A percentile compares a stretch with the other conserved stretches of the same genome.
Conservation (phyloP, 306 rosid genomes). For the Vachellia pachyceras region DNA sequence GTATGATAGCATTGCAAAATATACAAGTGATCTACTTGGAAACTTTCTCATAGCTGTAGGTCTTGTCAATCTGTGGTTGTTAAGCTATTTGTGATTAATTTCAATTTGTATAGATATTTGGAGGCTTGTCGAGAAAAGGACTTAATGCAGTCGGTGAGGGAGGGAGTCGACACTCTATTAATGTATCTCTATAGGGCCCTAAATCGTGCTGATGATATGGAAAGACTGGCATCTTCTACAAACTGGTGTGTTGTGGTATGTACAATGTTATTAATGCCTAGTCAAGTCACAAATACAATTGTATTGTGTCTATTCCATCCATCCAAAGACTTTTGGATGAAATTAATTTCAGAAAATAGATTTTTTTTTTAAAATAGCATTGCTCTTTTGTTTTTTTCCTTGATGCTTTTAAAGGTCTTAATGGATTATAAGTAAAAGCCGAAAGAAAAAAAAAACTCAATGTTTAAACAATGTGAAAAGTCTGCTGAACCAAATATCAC, state of each 20-base stretch:
- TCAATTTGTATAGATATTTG: slow-evolving; percentile 69
- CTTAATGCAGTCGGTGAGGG: slow-evolving; percentile 62
- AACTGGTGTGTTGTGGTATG: slow-evolving; percentile 94
- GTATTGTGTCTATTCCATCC: slow-evolving; percentile 12
- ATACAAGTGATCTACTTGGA: slow-evolving; percentile 13
- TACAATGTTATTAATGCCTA: slow-evolving; percentile 34
- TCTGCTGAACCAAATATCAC: neutral
- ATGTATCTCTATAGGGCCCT: slow-evolving; percentile 93
- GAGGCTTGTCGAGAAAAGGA: slow-evolving; percentile 77
- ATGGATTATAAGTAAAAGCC: neutral
- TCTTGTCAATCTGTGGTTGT: slow-evolving; percentile 16
- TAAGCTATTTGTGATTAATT: slow-evolving; percentile 24
- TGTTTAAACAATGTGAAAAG: neutral
- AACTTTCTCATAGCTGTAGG: neutral
- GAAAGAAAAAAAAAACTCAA: neutral
- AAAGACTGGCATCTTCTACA: slow-evolving; percentile 83
- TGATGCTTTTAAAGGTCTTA: neutral
- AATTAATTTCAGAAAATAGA: slow-evolving; percentile 11
- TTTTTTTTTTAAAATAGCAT: slow-evolving; percentile 14
- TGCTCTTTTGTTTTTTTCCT: neutral
- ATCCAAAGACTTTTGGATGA: slow-evolving; percentile 28
- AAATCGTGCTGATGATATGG: slow-evolving; percentile 81
- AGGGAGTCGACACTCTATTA: slow-evolving; percentile 92
- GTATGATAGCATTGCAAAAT: neutral
- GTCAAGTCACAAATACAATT: neutral